Evolutionary conservation across 2,329 filamentous ascomycete species (phyloP), one percentile per base, ranked within the genome.

Genomic region (Didymella pomorum): DNA sequence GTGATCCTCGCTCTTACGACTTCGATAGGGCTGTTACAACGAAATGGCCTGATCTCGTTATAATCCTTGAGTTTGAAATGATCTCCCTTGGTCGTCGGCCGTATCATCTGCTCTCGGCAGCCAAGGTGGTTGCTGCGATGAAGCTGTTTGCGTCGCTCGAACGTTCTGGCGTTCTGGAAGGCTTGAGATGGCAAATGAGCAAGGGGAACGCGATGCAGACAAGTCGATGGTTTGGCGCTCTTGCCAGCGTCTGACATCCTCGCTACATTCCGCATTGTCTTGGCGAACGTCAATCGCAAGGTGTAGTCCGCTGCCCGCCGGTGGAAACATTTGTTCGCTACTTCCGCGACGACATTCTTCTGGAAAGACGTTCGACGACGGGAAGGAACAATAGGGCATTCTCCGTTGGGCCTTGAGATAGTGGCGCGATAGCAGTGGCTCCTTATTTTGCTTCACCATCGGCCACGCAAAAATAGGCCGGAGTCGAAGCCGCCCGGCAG

Each of bases 1-100:
- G 50, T 56, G 66, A 72, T 73, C 68, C 54, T 60, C 62, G 61
- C 52, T 58, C 49, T 43, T 45, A 55, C 55, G 55, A 46, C 51
- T 59, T 52, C 12, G 47, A 28, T 54, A 58, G 50, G 56, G 56
- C 56, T 58, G 56, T 55, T 54, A 59, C 49, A 53, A 28, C 28
- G 31, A 44, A 47, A 59, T 57, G 63, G 57, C 45, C 56, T 58
- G 57, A 57, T 59, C 42, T 47, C 58, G 25, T 59, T 54, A 47
- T 42, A 35, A 54, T 54, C 56, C 58, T 55, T 47, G 33, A 33
- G 23, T 18, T 23, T 49, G 18, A 14, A 49, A 33, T 29, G 37
- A 45, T 49, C 49, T 39, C 9, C 14, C 44, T 43, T 37, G n/a
- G 44, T 48, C 55, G 23, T 37, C 39, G 29, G 28, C n/a, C 25